A percentile compares a stretch with the other conserved stretches of the same genome.
These are phyloP conservation scores for Neurospora sp. DNA, from an alignment of 2,329 filamentous ascomycete genomes.

Conservation along the genomic window DNA sequence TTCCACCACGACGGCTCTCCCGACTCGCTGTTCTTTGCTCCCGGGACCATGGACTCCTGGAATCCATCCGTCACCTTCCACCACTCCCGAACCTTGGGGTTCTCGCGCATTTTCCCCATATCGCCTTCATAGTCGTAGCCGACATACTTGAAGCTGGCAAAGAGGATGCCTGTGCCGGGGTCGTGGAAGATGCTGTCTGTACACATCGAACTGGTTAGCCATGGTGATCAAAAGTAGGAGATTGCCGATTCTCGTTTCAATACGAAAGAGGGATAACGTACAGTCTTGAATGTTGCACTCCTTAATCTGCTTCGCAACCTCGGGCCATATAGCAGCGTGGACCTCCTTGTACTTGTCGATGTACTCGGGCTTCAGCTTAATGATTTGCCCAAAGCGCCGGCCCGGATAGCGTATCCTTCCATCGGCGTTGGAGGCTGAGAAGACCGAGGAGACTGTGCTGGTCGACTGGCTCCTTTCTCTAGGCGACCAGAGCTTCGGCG, in stretches of 20 bases:
- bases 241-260: neutral
- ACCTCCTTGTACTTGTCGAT: constrained; percentile 63
- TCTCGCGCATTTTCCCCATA: constrained; percentile 66
- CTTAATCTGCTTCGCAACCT: constrained; percentile 66
- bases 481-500: neutral
- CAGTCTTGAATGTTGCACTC: constrained; percentile 67
- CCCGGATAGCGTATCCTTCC: constrained; percentile 25
- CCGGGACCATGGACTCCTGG: constrained; percentile 56
- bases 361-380: constrained; percentile 59
- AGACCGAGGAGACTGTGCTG: neutral
- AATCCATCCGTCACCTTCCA: constrained; percentile 72
- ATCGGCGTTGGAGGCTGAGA: neutral
- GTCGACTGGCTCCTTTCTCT: neutral
- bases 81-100: constrained; percentile 66
- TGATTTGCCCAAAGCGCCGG: constrained; percentile 59
- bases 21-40: constrained; percentile 47
- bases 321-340: constrained; percentile 67
- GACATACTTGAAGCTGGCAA: constrained; percentile 71
- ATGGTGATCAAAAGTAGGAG: neutral
- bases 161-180: constrained; percentile 51
- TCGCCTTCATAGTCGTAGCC: constrained; percentile 63
- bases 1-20: constrained; percentile 61
- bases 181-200: constrained; percentile 67
- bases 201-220: neutral
- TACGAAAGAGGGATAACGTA: constrained; percentile 25